Percentiles rank a stretch among this genome's conserved stretches.
These are phyloP conservation scores for Gnomoniopsis sp. DNA, from an alignment of 2,329 filamentous ascomycete species.

Conservation along the genomic window DNA sequence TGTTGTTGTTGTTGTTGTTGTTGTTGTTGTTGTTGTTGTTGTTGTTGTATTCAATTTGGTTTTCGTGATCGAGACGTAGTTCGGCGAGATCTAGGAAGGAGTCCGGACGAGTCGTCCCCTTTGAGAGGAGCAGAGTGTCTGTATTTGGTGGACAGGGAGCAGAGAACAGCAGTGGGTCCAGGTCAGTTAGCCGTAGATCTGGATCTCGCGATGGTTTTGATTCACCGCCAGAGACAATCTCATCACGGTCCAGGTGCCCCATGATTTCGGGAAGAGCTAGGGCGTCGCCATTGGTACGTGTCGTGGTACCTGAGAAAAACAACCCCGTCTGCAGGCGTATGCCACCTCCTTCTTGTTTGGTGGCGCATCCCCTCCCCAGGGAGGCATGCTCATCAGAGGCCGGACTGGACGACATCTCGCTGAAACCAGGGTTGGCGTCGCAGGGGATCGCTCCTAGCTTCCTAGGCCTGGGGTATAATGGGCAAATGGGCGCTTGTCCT, in stretches of 20 bases:
- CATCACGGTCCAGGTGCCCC: slow-evolving; percentile 1
- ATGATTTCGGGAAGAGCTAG: slow-evolving; percentile 5
- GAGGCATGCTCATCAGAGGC: neutral
- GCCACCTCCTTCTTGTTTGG: neutral
- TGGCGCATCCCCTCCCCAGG: neutral
- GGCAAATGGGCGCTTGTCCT: neutral
- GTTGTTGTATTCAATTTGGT: slow-evolving; percentile 1
- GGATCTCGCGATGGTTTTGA: slow-evolving; percentile 10
- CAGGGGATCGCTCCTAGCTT: neutral
- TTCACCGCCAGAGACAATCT: slow-evolving; percentile 3
- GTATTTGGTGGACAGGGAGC: neutral
- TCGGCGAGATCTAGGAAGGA: slow-evolving; percentile 7
- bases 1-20: neutral
- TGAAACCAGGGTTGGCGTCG: neutral
- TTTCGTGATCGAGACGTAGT: slow-evolving; percentile 4
- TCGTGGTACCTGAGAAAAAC: slow-evolving; percentile 10
- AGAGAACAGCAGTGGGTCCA: slow-evolving; percentile 11
- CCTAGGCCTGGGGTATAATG: neutral
- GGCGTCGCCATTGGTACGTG: slow-evolving; percentile 6
- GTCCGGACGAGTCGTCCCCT: slow-evolving; percentile 3
- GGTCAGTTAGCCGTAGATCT: slow-evolving; percentile 11
- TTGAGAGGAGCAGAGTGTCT: slow-evolving; percentile 1
- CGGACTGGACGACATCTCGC: neutral
- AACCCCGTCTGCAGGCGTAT: neutral
- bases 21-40: neutral